Base-by-base conservation (phyloP, 805 yeast genomes). In the Torulaspora gathmanii region DNA sequence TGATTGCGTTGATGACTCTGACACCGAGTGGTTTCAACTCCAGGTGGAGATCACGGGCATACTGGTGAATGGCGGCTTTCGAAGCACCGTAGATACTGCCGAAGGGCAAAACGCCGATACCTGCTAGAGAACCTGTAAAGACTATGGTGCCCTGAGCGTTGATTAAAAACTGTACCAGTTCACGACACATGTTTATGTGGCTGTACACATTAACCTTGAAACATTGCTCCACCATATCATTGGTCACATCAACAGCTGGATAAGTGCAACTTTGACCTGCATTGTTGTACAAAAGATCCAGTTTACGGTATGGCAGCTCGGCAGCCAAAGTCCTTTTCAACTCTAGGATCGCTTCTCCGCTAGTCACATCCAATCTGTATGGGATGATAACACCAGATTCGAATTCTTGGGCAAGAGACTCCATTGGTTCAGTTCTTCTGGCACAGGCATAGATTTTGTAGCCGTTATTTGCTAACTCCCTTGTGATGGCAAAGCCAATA, bases 11-110 rank as follows among this genome's bases (percentile, higher is more conserved):
- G 48, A 83, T 70, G 0, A 86, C 91, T 40, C 78, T 71, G 4
- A 86, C 91, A 12, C 75, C 84, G 55, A 83, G 81, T 3, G 87
- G 84, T 58, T 77, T 77, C 74, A 86, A 61, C 63, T 86, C 95
- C 20, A 80, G 58, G 42, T 82, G 75, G 45, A 86, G 65, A 2
- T 73, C 74, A 33, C 77, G 74, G 0, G 87, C 84, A 57, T 80
- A 86, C 53, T 77, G 82, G 52, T 83, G 87, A 46, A 86, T 78
- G 0, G 91, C 90, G 5, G 90, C 87, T 56, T 86, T 86, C 1
- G 83, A 62, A 1, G 90, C 73, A 26, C 81, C 74, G 58, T 86
- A 86, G 25, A 80, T 69, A 11, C 82, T 71, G 1, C 82, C 78
- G 61, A 80, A 84, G 20, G 95, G 95, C 67, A 85, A 79, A 2